These are phyloP conservation scores for Coemansia sp. DNA, from an alignment of 192 early-diverging fungal species.

Conservation along the genomic window DNA sequence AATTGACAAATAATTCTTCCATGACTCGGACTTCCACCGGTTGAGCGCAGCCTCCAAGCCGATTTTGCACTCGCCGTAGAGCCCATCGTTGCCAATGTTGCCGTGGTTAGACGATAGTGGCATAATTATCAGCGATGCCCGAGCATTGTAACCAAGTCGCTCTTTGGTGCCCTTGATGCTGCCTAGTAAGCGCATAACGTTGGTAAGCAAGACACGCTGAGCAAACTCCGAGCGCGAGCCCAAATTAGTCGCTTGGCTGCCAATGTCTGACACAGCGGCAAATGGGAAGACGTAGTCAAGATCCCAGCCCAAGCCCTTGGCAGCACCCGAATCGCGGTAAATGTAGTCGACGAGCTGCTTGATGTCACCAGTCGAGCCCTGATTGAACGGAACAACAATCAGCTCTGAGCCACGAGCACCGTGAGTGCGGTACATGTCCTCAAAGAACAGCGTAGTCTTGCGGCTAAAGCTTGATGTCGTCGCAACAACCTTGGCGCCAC, in stretches of 20 bases:
- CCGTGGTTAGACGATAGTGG: conserved; percentile 97
- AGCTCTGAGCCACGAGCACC: conserved; percentile 83
- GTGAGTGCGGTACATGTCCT: conserved; percentile 78
- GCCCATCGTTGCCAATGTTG: conserved; percentile 87
- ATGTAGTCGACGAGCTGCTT: conserved; percentile 80
- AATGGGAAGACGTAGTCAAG: conserved; percentile 94
- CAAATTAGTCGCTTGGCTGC: conserved; percentile 78
- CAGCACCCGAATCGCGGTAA: conserved; percentile 59
- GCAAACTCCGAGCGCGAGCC: conserved; percentile 88
- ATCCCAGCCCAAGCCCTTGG: conserved; percentile 80
- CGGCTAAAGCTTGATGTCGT: conserved; percentile 84
- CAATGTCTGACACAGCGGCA: conserved; percentile 88
- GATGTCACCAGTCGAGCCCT: conserved; percentile 83
- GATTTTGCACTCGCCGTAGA: conserved; percentile 95
- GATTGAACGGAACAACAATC: conserved; percentile 93
- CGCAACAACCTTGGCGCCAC: conserved; percentile 84
- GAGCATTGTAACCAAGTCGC: conserved; percentile 68
- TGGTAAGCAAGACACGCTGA: conserved; percentile 92
- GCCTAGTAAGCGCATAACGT: conserved; percentile 83
- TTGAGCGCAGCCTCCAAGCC: conserved; percentile 90
- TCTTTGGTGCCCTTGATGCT: conserved; percentile 82
- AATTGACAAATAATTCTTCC: conserved; percentile 82
- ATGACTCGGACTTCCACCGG: conserved; percentile 87
- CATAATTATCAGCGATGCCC: conserved; percentile 82
- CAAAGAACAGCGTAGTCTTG: conserved; percentile 79